Percentiles rank a stretch among this genome's conserved stretches.
These are phyloP conservation scores for Albatrellus sp. DNA, from an alignment of 1,284 basidiomycete genomes.

Conservation along the genomic window DNA sequence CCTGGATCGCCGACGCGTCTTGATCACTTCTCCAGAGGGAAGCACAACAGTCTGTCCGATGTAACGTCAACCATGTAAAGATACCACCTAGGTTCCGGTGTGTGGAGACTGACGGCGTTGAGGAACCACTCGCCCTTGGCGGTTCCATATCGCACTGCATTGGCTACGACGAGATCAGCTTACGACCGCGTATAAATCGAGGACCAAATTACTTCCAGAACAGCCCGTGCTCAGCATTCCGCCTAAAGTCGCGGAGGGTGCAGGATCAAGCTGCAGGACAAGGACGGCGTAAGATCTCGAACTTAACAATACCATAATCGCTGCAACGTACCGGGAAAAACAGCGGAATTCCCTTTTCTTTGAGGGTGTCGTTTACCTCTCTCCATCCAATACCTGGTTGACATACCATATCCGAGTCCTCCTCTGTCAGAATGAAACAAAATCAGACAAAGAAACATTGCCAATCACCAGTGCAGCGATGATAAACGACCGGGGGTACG, in stretches of 20 bases:
- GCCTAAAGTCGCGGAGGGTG: conserved; percentile 65
- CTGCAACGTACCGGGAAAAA: conserved; percentile 50
- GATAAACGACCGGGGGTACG: conserved; percentile 31
- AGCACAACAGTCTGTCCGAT: conserved; percentile 68
- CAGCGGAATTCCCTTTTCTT: conserved; percentile 51
- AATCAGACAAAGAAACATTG: neutral
- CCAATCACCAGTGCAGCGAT: neutral
- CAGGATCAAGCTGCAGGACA: conserved; percentile 49
- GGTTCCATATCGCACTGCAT: conserved; percentile 59
- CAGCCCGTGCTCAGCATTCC: conserved; percentile 80
- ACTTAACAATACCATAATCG: neutral
- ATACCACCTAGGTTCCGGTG: neutral
- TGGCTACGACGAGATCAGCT: conserved; percentile 23
- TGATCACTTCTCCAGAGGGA: conserved; percentile 86
- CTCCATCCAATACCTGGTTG: conserved; percentile 85
- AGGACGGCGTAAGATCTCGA: too few relatives aligned
- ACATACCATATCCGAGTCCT: conserved; percentile 62
- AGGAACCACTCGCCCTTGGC: conserved; percentile 41
- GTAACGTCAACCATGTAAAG: conserved; percentile 1
- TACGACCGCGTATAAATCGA: neutral
- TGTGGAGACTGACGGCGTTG: conserved; percentile 40
- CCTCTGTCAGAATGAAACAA: conserved; percentile 21
- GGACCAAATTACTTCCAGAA: conserved; percentile 37
- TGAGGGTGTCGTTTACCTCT: conserved; percentile 70
- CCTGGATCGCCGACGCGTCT: conserved; percentile 74